These are phyloP conservation scores for Boletus eberwhitei DNA, from an alignment of 768 basidiomycete genomes.

Conservation along the genomic window DNA sequence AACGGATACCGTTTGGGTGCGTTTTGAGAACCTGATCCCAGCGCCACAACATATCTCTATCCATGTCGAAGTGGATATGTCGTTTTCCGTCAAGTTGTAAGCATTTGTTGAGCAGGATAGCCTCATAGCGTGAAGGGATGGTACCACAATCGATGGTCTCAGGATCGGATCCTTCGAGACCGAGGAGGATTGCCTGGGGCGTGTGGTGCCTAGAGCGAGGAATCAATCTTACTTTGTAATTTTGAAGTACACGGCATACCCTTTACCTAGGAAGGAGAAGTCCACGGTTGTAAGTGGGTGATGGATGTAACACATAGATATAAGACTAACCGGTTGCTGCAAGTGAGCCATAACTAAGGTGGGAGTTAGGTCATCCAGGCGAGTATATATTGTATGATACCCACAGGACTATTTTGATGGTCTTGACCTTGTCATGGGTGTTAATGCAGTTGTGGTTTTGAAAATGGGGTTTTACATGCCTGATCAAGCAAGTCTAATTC, in stretches of 20 bases:
- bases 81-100: conserved; percentile 72
- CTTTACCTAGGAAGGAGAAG: conserved; percentile 54
- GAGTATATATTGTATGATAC: conserved; percentile 16
- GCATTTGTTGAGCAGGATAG: conserved; percentile 61
- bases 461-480: conserved; percentile 34
- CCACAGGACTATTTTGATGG: conserved; percentile 82
- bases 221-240: conserved; percentile 1
- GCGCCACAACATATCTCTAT: conserved; percentile 90
- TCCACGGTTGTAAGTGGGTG: conserved; percentile 3
- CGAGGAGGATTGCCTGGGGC: conserved; percentile 81
- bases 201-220: conserved; percentile 65
- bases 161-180: conserved; percentile 85
- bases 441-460: background rate
- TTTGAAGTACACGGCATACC: conserved; percentile 41
- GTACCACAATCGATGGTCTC: conserved; percentile 91
- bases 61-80: conserved; percentile 81
- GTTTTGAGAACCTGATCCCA: conserved; percentile 88
- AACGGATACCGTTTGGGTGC: conserved; percentile 92
- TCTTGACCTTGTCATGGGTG: conserved; percentile 51
- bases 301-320: background rate
- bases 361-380: background rate
- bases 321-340: conserved; percentile 75
- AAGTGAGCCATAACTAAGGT: conserved; percentile 77
- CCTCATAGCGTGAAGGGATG: conserved; percentile 69
- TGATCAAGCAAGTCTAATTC: conserved; percentile 68